phyloP scores from a whole-genome alignment of 805 yeast genomes.

The Barnettozyma siamensis region DNA sequence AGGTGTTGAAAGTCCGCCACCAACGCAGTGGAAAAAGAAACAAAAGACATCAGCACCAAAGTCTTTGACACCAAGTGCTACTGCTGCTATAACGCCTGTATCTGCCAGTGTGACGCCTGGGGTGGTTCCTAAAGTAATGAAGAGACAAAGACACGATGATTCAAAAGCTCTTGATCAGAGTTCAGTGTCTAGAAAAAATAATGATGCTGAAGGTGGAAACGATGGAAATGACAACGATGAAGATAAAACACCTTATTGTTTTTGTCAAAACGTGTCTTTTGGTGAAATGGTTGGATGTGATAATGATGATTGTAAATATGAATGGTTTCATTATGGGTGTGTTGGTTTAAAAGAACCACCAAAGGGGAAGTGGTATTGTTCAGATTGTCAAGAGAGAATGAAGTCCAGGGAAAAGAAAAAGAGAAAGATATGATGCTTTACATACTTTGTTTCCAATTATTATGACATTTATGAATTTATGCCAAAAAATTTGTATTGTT shows the following conservation, averaged over 20 bases:
- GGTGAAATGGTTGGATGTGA: slow-evolving; percentile 98
- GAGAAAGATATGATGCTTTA: slow-evolving; percentile 15
- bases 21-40: slow-evolving; percentile 1
- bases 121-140: slow-evolving; percentile 9
- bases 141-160: slow-evolving; percentile 22
- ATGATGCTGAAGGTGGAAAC: slow-evolving; percentile 4
- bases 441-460: too few species aligned
- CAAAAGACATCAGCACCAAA: neutral
- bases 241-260: slow-evolving; percentile 73
- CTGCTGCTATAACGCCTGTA: neutral
- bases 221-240: slow-evolving; percentile 39
- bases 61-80: slow-evolving; percentile 5
- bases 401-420: slow-evolving; percentile 23
- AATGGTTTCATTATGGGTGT: slow-evolving; percentile 97
- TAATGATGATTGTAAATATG: slow-evolving; percentile 77
- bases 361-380: slow-evolving; percentile 91
- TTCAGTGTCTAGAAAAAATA: neutral
- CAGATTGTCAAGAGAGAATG: slow-evolving; percentile 55
- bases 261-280: slow-evolving; percentile 89
- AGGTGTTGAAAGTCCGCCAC: neutral
- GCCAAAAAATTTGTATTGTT: too few species aligned
- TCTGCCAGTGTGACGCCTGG: slow-evolving; percentile 11
- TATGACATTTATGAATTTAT: slow-evolving; percentile 1
- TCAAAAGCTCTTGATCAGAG: slow-evolving; percentile 10
- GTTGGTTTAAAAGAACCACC: slow-evolving; percentile 89